A percentile compares a stretch with the other conserved stretches of the same genome.
Evolutionary conservation across 495 filamentous ascomycete genomes (phyloP).

Genomic region (Aspergillus egyptiacus): DNA sequence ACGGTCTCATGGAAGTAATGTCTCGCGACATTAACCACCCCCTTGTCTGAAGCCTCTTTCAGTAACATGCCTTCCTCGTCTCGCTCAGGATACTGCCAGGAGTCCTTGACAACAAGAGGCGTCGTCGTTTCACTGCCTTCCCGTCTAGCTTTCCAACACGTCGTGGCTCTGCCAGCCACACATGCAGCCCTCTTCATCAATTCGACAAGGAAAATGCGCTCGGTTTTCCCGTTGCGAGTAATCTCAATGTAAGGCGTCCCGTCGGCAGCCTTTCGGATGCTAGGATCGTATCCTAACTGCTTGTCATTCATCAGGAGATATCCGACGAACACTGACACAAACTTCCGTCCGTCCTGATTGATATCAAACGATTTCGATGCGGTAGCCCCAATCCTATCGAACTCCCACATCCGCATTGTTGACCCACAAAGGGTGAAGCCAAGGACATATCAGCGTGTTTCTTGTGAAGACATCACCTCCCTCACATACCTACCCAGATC

Average conservation of each 20-base stretch:
- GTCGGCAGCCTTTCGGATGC: conserved; percentile 27
- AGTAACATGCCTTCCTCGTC: conserved; percentile 36
- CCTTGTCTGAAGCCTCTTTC: conserved; percentile 22
- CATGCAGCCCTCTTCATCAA: conserved; percentile 28
- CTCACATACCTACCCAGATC: conserved; percentile 13
- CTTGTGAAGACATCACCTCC: conserved; percentile 8
- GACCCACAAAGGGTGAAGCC: conserved; percentile 19
- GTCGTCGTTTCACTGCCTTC: conserved; percentile 27
- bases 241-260: conserved; percentile 33
- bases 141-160: conserved; percentile 41
- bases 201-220: conserved; percentile 39
- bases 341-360: conserved; percentile 37
- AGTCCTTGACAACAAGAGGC: conserved; percentile 44
- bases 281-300: conserved; percentile 40
- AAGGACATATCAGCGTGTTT: conserved; percentile 11
- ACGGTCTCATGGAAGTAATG: conserved; percentile 33
- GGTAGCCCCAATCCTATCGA: conserved; percentile 42
- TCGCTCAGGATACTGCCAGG: conserved; percentile 43
- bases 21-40: conserved; percentile 25
- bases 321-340: conserved; percentile 39
- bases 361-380: conserved; percentile 40
- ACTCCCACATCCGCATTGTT: conserved; percentile 23
- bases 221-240: conserved; percentile 23
- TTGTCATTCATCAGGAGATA: conserved; percentile 40
- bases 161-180: conserved; percentile 41